These are phyloP conservation scores for Metschnikowia reukaufii DNA, from an alignment of 805 yeast species.

Conservation along the genomic window DNA sequence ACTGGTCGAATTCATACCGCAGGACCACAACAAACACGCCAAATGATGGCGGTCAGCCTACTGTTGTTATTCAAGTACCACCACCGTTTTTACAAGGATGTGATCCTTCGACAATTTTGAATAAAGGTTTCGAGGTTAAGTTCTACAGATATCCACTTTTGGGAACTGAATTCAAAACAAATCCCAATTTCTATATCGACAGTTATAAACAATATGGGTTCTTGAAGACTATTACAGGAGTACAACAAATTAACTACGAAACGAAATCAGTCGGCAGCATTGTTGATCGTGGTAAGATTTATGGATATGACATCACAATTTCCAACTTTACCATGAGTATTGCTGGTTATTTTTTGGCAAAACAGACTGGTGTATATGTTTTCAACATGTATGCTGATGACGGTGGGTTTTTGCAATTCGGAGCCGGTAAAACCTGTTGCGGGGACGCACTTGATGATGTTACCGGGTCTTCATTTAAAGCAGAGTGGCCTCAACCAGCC, in stretches of 20 bases:
- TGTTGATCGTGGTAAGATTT: not conserved
- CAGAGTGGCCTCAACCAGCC: conserved; percentile 3
- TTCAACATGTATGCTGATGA: conserved; percentile 10
- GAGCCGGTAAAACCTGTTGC: conserved; percentile 9
- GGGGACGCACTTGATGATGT: conserved; percentile 6
- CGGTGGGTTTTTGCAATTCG: conserved; percentile 9
- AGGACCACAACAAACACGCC: too few relatives aligned
- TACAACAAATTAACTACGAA: not conserved
- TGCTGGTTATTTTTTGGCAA: conserved; percentile 12
- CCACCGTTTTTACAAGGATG: conserved; percentile 4
- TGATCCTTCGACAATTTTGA: conserved; percentile 1
- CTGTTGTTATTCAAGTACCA: too few relatives aligned
- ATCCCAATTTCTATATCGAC: conserved; percentile 4
- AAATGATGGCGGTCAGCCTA: too few relatives aligned
- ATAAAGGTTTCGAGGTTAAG: conserved; percentile 4
- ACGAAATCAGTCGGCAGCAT: not conserved
- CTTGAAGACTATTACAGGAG: conserved; percentile 1
- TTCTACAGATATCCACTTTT: conserved; percentile 8
- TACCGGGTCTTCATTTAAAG: conserved; percentile 7
- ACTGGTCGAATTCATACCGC: not conserved
- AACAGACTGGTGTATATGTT: conserved; percentile 6
- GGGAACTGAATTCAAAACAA: not conserved
- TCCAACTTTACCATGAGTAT: conserved; percentile 10
- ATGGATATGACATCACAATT: conserved; percentile 1
- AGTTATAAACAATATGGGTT: conserved; percentile 8